Evolutionary conservation across 345 rosid species (phyloP).

Genomic region (Viola odorata): DNA sequence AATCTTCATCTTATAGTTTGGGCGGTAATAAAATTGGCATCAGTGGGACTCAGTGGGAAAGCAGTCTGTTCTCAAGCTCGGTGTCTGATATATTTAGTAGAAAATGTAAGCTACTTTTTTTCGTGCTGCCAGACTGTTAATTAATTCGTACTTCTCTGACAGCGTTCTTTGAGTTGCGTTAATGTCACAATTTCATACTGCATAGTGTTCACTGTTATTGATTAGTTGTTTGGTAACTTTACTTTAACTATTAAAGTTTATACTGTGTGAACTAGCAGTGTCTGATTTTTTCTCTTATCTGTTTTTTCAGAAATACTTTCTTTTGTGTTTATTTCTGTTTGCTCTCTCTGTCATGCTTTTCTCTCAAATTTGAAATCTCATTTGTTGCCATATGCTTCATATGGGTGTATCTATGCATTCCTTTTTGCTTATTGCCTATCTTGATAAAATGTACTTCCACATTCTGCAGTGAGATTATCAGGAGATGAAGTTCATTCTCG

Average conservation of each 20-base stretch:
- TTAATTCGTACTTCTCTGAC: not conserved
- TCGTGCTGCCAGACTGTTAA: not conserved
- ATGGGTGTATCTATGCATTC: too few species aligned
- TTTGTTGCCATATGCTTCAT: too few species aligned
- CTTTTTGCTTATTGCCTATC: not conserved
- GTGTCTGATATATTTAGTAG: slow-evolving; percentile 71
- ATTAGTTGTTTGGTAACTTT: too few species aligned
- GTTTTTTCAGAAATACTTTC: not conserved
- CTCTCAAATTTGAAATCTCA: not conserved
- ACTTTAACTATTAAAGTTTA: too few species aligned
- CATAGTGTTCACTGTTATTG: too few species aligned
- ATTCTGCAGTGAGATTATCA: slow-evolving; percentile 51
- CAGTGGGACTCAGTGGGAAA: slow-evolving; percentile 49
- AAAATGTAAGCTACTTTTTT: slow-evolving; percentile 45
- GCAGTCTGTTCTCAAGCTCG: slow-evolving; percentile 96
- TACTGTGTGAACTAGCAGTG: not conserved
- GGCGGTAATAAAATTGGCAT: slow-evolving; percentile 31
- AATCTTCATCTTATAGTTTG: slow-evolving; percentile 27
- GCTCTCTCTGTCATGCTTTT: not conserved
- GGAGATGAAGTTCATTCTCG: slow-evolving; percentile 37
- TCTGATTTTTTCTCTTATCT: not conserved
- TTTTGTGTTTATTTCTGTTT: not conserved
- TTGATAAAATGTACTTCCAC: slow-evolving; percentile 3
- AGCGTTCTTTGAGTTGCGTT: not conserved
- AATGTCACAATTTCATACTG: too few species aligned